phyloP scores from a whole-genome alignment of 768 basidiomycete genomes.

The Rickenella mellea region DNA sequence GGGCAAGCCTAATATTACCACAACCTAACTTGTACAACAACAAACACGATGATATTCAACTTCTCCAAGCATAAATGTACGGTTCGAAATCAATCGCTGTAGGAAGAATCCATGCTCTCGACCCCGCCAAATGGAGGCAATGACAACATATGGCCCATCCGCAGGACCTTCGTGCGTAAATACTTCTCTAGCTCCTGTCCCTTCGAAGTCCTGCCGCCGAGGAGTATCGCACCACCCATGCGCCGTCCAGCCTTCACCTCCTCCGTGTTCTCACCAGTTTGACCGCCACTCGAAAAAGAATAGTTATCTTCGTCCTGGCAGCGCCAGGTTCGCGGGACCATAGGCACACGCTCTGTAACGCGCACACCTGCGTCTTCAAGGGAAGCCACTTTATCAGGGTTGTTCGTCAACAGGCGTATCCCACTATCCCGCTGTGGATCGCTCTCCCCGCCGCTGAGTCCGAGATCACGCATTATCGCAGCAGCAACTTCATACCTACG shows the following conservation, averaged over 20 bases:
- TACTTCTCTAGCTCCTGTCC: constrained; percentile 92
- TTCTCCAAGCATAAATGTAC: no score
- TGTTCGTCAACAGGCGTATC: constrained; percentile 86
- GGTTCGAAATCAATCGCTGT: no score
- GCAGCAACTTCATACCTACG: constrained; percentile 87
- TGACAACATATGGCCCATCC: constrained; percentile 93
- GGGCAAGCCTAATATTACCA: no score
- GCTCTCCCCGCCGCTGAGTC: constrained; percentile 52
- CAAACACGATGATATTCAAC: no score
- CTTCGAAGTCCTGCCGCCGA: constrained; percentile 66
- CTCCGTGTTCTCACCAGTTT: no score
- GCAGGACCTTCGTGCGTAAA: constrained; percentile 87
- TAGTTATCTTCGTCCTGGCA: constrained; percentile 20
- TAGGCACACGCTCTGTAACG: constrained; percentile 79
- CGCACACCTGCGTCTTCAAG: constrained; percentile 74
- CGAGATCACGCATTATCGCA: constrained; percentile 83
- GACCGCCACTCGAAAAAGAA: no score
- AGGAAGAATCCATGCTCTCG: no score
- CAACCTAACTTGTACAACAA: no score
- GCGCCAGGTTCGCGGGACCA: constrained; percentile 90
- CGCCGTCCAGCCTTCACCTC: constrained; percentile 19
- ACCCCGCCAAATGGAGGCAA: no score
- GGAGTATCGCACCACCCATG: constrained; percentile 61
- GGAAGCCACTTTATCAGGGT: constrained; percentile 92
- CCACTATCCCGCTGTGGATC: no score